Evolutionary conservation across 2,329 filamentous ascomycete species (phyloP).

Genomic region (Ceratocystis cubensis): DNA sequence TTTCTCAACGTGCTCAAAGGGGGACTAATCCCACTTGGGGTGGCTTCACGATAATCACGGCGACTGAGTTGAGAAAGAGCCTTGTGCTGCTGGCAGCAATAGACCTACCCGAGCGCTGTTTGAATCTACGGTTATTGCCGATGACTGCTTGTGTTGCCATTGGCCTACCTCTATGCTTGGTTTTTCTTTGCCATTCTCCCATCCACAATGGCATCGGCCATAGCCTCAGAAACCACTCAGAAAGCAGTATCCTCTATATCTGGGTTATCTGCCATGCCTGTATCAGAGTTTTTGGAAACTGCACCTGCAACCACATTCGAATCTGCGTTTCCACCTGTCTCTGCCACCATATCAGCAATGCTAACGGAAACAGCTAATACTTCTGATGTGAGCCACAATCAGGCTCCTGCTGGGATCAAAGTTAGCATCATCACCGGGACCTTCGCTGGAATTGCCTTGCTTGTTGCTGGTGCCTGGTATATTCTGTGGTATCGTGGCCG

Average conservation of each 20-base stretch:
- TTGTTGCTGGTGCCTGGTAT: slow-evolving; percentile 33
- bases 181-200: background rate
- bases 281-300: background rate
- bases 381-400: background rate
- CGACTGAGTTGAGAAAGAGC: background rate
- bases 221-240: background rate
- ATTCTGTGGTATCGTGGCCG: slow-evolving; percentile 33
- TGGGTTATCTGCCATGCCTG: background rate
- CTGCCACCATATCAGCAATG: background rate
- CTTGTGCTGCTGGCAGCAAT: background rate
- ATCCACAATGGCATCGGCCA: background rate
- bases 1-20: background rate
- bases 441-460: slow-evolving; percentile 30
- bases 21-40: background rate
- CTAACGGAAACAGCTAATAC: background rate
- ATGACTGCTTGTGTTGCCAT: too few relatives aligned
- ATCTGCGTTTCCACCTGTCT: background rate
- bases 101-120: background rate
- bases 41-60: background rate
- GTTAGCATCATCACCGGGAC: slow-evolving; percentile 37
- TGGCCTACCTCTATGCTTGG: too few relatives aligned
- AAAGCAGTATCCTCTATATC: background rate
- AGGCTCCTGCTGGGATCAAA: slow-evolving; percentile 31
- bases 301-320: background rate
- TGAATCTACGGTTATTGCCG: too few relatives aligned